phyloP scores from a whole-genome alignment of 2,329 filamentous ascomycete genomes.

The Tolypocladium nubicola region DNA sequence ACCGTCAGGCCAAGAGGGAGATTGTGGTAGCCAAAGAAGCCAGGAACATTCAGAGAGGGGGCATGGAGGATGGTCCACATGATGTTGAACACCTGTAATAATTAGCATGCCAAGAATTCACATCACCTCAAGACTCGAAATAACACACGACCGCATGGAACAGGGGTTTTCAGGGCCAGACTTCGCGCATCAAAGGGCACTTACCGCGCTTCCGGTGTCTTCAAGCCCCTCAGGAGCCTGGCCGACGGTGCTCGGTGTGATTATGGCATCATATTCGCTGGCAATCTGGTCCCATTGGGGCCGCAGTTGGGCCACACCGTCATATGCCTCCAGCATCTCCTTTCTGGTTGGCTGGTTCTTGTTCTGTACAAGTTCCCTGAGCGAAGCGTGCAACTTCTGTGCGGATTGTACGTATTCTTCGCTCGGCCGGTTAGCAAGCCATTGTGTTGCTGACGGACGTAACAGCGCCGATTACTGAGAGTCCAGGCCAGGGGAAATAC shows the following conservation, averaged over 20 bases:
- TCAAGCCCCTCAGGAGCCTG: constrained; percentile 44
- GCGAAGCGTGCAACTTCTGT: constrained; percentile 27
- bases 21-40: constrained; percentile 39
- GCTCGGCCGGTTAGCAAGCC: constrained; percentile 45
- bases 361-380: constrained; percentile 43
- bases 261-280: constrained; percentile 38
- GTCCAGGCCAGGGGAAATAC: background rate
- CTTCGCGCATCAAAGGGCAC: too few species aligned
- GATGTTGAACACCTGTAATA: constrained; percentile 12
- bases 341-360: constrained; percentile 27
- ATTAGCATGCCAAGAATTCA: constrained; percentile 24
- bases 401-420: constrained; percentile 24
- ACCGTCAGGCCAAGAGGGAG: constrained; percentile 51
- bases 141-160: background rate
- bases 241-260: constrained; percentile 48
- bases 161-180: background rate
- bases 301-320: constrained; percentile 40
- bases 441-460: constrained; percentile 13
- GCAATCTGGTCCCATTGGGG: constrained; percentile 44
- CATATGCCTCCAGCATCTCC: constrained; percentile 39
- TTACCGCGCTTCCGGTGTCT: constrained; percentile 39
- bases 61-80: constrained; percentile 37
- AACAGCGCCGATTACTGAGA: background rate
- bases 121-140: too few species aligned
- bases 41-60: constrained; percentile 54